Percentiles rank a stretch among this genome's conserved stretches.
phyloP scores from a whole-genome alignment of 208 protist genomes.

The Phytomonas sp. region DNA sequence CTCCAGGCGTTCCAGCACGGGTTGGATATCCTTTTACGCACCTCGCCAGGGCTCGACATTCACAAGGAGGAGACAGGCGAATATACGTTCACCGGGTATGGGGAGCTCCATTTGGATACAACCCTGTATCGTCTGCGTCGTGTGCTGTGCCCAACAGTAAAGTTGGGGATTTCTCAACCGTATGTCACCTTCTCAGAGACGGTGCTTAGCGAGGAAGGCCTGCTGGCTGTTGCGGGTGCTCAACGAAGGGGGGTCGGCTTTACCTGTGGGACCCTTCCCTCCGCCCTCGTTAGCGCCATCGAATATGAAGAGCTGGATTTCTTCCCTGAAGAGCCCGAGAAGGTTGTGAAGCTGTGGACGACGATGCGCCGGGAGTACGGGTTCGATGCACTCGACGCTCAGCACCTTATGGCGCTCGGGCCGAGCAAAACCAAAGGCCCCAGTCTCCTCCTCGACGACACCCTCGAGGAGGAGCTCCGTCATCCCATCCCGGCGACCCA shows the following conservation, averaged over 20 bases:
- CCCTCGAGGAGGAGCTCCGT: slow-evolving; percentile 59
- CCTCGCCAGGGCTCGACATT: slow-evolving; percentile 84
- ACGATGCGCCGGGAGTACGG: slow-evolving; percentile 67
- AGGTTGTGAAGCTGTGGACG: slow-evolving; percentile 32
- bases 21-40: slow-evolving; percentile 88
- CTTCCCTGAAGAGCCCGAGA: slow-evolving; percentile 11
- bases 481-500: slow-evolving; percentile 61
- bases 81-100: slow-evolving; percentile 96
- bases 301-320: slow-evolving; percentile 46
- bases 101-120: slow-evolving; percentile 99
- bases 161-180: slow-evolving; percentile 90
- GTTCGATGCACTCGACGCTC: slow-evolving; percentile 95
- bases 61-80: slow-evolving; percentile 97
- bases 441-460: slow-evolving; percentile 97
- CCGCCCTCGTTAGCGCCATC: slow-evolving; percentile 31
- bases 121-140: slow-evolving; percentile 95
- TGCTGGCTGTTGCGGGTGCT: slow-evolving; percentile 57
- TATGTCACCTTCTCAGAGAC: slow-evolving; percentile 97
- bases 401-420: slow-evolving; percentile 92
- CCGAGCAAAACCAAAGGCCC: slow-evolving; percentile 84
- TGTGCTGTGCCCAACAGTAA: slow-evolving; percentile 41
- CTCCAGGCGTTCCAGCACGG: slow-evolving; percentile 91
- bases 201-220: slow-evolving; percentile 86
- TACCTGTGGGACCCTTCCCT: slow-evolving; percentile 31
- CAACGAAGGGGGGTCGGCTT: slow-evolving; percentile 36